Evolutionary conservation across 2,329 filamentous ascomycete genomes (phyloP), one percentile per base, ranked within the genome.

Genomic region (Metarhizium anisopliae): DNA sequence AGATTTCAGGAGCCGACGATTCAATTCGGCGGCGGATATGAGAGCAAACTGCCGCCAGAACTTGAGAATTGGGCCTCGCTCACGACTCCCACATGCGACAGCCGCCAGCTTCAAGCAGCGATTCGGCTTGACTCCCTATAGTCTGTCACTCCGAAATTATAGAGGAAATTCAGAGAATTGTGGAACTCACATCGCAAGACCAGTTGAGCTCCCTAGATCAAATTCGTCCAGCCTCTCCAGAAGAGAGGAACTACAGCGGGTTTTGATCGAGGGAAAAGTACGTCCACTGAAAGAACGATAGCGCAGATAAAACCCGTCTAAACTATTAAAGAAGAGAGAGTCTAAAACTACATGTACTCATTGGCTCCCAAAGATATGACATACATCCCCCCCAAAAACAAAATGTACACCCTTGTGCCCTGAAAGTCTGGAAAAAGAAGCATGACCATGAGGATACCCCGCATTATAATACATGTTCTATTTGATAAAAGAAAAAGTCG

Each of bases 401-500:
- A 16, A 13, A 40, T 14, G 5, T 5, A 40, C 38, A 16, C 38
- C 38, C 1, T 40, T 11, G 13, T 40, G 8, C 5, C 38, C 38
- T n/a, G 14, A 16, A 11, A 40, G 14, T 40, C 14, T 16, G 10
- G 25, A 13, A 40, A 13, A 14, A 14, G 38, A 40, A 13, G 14
- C 38, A 11, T 40, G 38, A 40, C 25, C 25, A 25, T 25, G 25
- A 11, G 16, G 16, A 45, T 10, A 45, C 6, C 6, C 4, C 6
- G 42, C 18, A 16, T 20, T 45, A 16, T 5, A 8, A 45, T 25
- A 20, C 18, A 20, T 3, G 18, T 20, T 18, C 16, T 18, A 16
- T 40, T 16, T 16, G 38, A 40, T 16, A 11, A 11, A 40, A 13
- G 13, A 11, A 5, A 4, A 65, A 52, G 16, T 62, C 62, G 14